Evolutionary conservation across 129 eudicot genomes (phyloP), one percentile per base, ranked within the genome.

Genomic region (Artemisia argyi): DNA sequence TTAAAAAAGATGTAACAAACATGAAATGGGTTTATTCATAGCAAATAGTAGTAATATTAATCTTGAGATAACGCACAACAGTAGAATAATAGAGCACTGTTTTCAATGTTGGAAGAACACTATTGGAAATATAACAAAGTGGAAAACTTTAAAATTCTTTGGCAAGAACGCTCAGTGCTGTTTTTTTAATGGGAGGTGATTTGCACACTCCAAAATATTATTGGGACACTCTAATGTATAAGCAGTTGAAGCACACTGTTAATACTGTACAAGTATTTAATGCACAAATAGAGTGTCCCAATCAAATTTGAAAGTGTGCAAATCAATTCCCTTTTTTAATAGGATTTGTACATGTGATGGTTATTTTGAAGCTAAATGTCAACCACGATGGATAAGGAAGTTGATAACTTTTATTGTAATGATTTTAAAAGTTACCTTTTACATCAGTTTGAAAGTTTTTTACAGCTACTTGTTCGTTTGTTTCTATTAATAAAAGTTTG

Each of bases 361-460:
- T 57, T 57, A 57, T 8, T 57, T 57, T 57, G 62, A 52, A 52
- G 57, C 57, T 12, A 52, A 52, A 52, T 52, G 57, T 52, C 18
- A 11, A 52, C 5, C 57, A 52, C 5, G 16, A 52, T 14, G 18
- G 57, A 52, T 4, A 52, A 5, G n/a, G 17, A 14, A 52, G 57
- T 52, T 16, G 17, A 52, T 52, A 14, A 11, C 57, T 12, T 16
- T 6, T 52, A 52, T 52, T 14, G 5, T 52, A 52, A 52, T 52
- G 17, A 8, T 57, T 16, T 17, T 17, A 18, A 57, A 17, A 16
- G 62, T 17, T 5, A 19, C 62, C 20, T 18, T 19, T 12, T 57
- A 18, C 12, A 19, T 17, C 32, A 19, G 11, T 57, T 57, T 57
- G 62, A 16, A 57, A 19, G 26, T 57, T 7, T 39, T 39, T 8